Conservation (phyloP, 164 flowering plant genomes). For the Nymphaea colorata region DNA sequence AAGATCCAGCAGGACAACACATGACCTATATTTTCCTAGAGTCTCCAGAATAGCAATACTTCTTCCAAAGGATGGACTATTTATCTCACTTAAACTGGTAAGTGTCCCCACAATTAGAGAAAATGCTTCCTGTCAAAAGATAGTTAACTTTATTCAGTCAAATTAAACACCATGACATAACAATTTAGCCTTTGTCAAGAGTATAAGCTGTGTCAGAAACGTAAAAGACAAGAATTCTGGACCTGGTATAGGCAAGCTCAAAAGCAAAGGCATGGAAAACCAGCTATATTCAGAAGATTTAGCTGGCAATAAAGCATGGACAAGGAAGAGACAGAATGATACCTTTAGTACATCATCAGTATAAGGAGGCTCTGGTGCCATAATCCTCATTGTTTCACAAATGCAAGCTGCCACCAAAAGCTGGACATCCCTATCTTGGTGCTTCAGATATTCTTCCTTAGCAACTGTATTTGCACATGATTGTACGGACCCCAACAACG, state of each 20-base stretch:
- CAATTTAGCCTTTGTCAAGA: not conserved
- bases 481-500: conserved; percentile 61
- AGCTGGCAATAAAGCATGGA: not conserved
- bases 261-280: not conserved
- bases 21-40: conserved; percentile 89
- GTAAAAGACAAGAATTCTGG: not conserved
- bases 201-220: not conserved
- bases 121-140: conserved; percentile 69
- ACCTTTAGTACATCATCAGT: conserved; percentile 85
- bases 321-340: conserved; percentile 7
- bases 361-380: conserved; percentile 97
- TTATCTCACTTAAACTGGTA: conserved; percentile 64
- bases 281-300: not conserved
- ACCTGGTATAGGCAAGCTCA: not conserved
- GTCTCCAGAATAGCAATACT: conserved; percentile 89
- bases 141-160: not conserved
- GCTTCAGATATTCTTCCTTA: conserved; percentile 69
- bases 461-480: conserved; percentile 65
- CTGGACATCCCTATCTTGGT: conserved; percentile 79
- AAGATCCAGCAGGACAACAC: conserved; percentile 97
- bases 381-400: conserved; percentile 90
- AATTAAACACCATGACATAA: not conserved
- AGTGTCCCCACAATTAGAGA: conserved; percentile 74
- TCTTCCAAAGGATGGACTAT: conserved; percentile 78
- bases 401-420: conserved; percentile 88